Conservation (phyloP, 192 early-diverging fungal genomes). For the Ambispora gerdemannii region DNA sequence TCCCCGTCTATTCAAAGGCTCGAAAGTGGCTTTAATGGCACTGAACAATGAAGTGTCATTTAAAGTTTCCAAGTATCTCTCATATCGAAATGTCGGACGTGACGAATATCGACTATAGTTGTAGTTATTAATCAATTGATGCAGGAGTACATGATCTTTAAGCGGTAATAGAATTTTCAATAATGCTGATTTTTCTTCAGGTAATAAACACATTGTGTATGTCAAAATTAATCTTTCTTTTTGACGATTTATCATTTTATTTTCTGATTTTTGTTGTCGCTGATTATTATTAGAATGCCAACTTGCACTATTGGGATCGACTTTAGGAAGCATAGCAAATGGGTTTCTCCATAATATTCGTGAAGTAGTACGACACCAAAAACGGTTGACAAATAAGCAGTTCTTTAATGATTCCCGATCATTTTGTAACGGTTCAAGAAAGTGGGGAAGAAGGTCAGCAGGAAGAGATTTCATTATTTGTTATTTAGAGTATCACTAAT, state of each 20-base stretch:
- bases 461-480: neutral
- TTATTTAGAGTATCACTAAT: too few relatives aligned
- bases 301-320: too few relatives aligned
- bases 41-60: neutral
- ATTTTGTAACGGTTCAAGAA: neutral
- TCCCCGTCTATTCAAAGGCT: neutral
- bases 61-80: neutral
- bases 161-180: neutral
- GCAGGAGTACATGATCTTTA: neutral
- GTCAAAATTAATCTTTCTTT: neutral
- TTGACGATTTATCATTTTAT: neutral
- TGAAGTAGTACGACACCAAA: neutral
- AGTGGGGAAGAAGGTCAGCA: neutral
- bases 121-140: neutral
- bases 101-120: neutral
- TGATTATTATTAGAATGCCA: too few relatives aligned
- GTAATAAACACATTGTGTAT: neutral
- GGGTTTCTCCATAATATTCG: neutral
- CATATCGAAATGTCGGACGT: neutral
- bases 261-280: too few relatives aligned
- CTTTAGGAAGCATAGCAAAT: neutral
- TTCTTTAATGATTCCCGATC: neutral
- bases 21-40: neutral
- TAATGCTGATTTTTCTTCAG: neutral
- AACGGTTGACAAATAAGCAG: neutral